Evolutionary conservation across 306 rosid species (phyloP).

Genomic region (Cicer pinnatifidum): DNA sequence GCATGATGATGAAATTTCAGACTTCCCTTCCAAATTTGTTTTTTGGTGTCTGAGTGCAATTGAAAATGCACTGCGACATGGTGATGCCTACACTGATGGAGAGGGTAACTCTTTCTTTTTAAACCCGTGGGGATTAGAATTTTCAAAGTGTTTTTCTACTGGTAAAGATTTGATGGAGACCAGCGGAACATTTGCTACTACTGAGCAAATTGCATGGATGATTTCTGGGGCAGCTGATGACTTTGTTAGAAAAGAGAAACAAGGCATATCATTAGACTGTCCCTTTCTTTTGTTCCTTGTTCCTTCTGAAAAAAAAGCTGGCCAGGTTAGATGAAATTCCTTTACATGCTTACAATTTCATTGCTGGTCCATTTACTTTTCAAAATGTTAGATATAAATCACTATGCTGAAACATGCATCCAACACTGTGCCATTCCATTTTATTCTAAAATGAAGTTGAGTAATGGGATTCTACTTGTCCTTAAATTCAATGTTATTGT

Average conservation of each 20-base stretch:
- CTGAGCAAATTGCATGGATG: constrained; percentile 88
- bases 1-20: constrained; percentile 46
- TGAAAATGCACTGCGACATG: constrained; percentile 65
- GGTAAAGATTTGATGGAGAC: constrained; percentile 81
- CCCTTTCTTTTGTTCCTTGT: constrained; percentile 90
- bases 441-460: constrained; percentile 14
- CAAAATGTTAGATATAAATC: background rate
- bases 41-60: constrained; percentile 78
- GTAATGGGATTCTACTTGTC: background rate
- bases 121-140: constrained; percentile 85
- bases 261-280: constrained; percentile 60
- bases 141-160: constrained; percentile 70
- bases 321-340: constrained; percentile 56
- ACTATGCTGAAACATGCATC: background rate
- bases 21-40: constrained; percentile 77
- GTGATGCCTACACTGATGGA: constrained; percentile 54
- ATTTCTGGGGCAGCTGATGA: constrained; percentile 80
- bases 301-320: constrained; percentile 79
- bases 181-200: constrained; percentile 63
- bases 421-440: background rate
- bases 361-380: background rate
- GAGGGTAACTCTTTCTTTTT: constrained; percentile 69
- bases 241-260: constrained; percentile 78
- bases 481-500: constrained; percentile 2
- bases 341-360: constrained; percentile 25